Conservation (phyloP, 1,284 basidiomycete genomes). For the Phlebopus sp. region DNA sequence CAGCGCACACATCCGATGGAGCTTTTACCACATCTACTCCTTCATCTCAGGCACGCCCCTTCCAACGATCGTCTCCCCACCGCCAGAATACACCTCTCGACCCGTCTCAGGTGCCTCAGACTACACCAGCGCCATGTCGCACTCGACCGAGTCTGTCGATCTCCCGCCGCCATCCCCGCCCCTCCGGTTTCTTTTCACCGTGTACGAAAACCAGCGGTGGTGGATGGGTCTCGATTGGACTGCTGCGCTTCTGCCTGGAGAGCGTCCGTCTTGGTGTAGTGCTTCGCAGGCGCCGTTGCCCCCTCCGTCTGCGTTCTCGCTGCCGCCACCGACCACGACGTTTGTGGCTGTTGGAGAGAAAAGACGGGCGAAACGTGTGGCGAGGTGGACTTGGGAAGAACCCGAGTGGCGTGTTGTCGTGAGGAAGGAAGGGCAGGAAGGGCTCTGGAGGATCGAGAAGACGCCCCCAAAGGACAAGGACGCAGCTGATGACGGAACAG, state of each 20-base stretch:
- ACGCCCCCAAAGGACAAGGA: constrained; percentile 58
- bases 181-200: constrained; percentile 79
- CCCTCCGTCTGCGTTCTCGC: constrained; percentile 63
- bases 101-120: constrained; percentile 19
- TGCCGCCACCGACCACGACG: constrained; percentile 46
- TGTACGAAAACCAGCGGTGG: constrained; percentile 96
- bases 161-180: constrained; percentile 26
- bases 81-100: constrained; percentile 34
- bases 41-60: constrained; percentile 53
- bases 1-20: constrained; percentile 68
- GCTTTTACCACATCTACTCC: constrained; percentile 46
- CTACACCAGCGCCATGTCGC: constrained; percentile 30
- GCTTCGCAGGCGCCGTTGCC: constrained; percentile 53
- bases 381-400: constrained; percentile 85
- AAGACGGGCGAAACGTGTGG: constrained; percentile 62
- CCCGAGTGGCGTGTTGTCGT: constrained; percentile 81
- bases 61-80: constrained; percentile 34
- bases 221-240: constrained; percentile 93
- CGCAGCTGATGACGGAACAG: constrained; percentile 29
- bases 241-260: constrained; percentile 84
- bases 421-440: constrained; percentile 45
- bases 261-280: constrained; percentile 88
- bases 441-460: constrained; percentile 53
- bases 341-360: constrained; percentile 30
- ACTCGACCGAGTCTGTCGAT: constrained; percentile 4